phyloP scores from a whole-genome alignment of 202 grass and related monocot genomes.

The Dendrocalamus latiflorus region DNA sequence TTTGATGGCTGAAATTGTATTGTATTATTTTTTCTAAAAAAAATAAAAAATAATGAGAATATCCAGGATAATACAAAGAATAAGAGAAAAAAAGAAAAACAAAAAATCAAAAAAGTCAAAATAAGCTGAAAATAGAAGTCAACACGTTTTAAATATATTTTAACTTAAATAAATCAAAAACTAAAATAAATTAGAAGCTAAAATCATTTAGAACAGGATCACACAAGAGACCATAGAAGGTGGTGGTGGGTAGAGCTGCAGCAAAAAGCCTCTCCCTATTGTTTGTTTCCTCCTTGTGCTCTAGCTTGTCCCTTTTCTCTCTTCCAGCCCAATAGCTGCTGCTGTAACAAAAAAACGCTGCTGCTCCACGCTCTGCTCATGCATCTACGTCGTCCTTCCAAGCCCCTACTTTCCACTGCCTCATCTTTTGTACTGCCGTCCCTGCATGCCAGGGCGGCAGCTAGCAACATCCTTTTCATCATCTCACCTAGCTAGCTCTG shows the following conservation, averaged over 20 bases:
- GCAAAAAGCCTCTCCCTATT: background rate
- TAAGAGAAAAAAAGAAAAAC: too few relatives aligned
- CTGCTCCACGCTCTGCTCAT: background rate
- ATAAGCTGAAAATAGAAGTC: too few relatives aligned
- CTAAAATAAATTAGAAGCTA: too few relatives aligned
- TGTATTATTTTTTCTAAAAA: too few relatives aligned
- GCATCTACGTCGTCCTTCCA: background rate
- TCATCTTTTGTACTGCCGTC: background rate
- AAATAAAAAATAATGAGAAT: too few relatives aligned
- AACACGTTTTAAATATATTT: too few relatives aligned
- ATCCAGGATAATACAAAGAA: fast-evolving
- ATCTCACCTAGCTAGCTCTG: background rate
- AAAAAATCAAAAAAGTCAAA: too few relatives aligned
- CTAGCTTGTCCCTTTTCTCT: background rate
- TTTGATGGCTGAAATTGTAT: too few relatives aligned
- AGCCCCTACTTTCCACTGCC: background rate
- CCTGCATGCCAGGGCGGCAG: background rate
- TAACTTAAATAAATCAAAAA: too few relatives aligned
- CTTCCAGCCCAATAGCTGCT: constrained; percentile 7
- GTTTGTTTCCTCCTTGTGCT: constrained; percentile 27
- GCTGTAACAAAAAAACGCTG: background rate
- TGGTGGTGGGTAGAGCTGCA: constrained; percentile 13
- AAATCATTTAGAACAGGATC: too few relatives aligned
- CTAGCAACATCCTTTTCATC: background rate
- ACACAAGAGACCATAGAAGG: constrained; percentile 11